These are phyloP conservation scores for Achaetomium macrosporum DNA, from an alignment of 2,329 filamentous ascomycete genomes.

Conservation along the genomic window DNA sequence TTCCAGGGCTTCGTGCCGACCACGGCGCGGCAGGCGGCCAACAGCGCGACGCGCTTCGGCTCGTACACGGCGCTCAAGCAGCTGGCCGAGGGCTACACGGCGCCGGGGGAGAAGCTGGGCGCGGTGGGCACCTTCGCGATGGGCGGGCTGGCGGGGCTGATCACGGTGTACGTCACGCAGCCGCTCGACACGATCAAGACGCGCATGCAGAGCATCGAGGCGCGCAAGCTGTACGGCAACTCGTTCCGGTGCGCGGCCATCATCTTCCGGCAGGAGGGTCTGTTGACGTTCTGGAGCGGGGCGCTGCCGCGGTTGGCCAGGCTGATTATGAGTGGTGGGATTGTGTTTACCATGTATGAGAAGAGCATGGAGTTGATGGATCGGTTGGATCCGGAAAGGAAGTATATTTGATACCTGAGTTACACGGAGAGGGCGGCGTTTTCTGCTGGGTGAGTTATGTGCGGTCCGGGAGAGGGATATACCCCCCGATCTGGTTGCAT, in stretches of 20 bases:
- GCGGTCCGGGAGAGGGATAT: not conserved
- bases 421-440: not conserved
- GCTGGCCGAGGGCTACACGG: slow-evolving; percentile 83
- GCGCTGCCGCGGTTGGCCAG: slow-evolving; percentile 79
- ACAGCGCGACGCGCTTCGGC: slow-evolving; percentile 85
- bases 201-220: slow-evolving; percentile 93
- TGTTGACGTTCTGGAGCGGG: slow-evolving; percentile 90
- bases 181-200: slow-evolving; percentile 93
- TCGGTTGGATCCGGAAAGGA: slow-evolving; percentile 71
- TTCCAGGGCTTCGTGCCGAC: slow-evolving; percentile 97
- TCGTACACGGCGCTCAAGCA: slow-evolving; percentile 89
- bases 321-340: slow-evolving; percentile 85
- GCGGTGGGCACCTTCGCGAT: slow-evolving; percentile 83
- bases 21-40: slow-evolving; percentile 88
- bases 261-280: slow-evolving; percentile 83
- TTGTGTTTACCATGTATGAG: slow-evolving; percentile 98
- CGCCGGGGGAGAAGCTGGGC: slow-evolving; percentile 91
- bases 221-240: slow-evolving; percentile 74
- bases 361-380: slow-evolving; percentile 90
- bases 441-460: not conserved
- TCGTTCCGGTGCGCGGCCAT: slow-evolving; percentile 74
- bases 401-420: slow-evolving; percentile 58
- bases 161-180: slow-evolving; percentile 77
- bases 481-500: slow-evolving; percentile 1
- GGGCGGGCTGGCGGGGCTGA: slow-evolving; percentile 79